Conservation (phyloP, 2,329 filamentous ascomycete species). For the Trichoderma atroviride region DNA sequence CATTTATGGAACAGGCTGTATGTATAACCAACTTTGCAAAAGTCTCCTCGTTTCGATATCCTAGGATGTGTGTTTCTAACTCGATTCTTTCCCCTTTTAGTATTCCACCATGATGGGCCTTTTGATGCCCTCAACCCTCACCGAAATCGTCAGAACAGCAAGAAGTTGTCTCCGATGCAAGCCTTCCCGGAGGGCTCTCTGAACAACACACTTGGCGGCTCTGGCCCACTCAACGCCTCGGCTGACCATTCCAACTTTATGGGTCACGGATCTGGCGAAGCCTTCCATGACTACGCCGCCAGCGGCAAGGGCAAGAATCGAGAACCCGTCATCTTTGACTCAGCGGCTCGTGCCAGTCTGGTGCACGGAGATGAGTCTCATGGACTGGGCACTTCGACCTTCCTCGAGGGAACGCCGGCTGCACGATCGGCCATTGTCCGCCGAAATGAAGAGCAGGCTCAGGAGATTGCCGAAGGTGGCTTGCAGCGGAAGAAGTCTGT, state of each 20-base stretch:
- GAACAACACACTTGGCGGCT: slow-evolving; percentile 88
- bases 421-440: slow-evolving; percentile 77
- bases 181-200: slow-evolving; percentile 90
- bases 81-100: slow-evolving; percentile 48
- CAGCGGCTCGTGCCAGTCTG: slow-evolving; percentile 66
- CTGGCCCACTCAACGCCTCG: slow-evolving; percentile 78
- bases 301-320: slow-evolving; percentile 40
- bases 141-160: slow-evolving; percentile 81
- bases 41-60: neutral
- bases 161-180: slow-evolving; percentile 84
- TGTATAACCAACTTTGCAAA: slow-evolving; percentile 43
- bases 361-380: slow-evolving; percentile 83
- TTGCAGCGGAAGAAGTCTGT: slow-evolving; percentile 92
- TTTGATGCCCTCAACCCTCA: slow-evolving; percentile 96
- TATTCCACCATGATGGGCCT: slow-evolving; percentile 96
- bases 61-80: neutral
- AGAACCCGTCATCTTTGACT: slow-evolving; percentile 66
- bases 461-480: slow-evolving; percentile 60
- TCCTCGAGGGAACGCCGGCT: slow-evolving; percentile 90
- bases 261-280: slow-evolving; percentile 77
- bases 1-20: slow-evolving; percentile 90
- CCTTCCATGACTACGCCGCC: slow-evolving; percentile 77
- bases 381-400: slow-evolving; percentile 91
- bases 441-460: slow-evolving; percentile 68
- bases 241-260: slow-evolving; percentile 88